Evolutionary conservation across 805 yeast genomes (phyloP).

Genomic region (Starmerella davenportii): DNA sequence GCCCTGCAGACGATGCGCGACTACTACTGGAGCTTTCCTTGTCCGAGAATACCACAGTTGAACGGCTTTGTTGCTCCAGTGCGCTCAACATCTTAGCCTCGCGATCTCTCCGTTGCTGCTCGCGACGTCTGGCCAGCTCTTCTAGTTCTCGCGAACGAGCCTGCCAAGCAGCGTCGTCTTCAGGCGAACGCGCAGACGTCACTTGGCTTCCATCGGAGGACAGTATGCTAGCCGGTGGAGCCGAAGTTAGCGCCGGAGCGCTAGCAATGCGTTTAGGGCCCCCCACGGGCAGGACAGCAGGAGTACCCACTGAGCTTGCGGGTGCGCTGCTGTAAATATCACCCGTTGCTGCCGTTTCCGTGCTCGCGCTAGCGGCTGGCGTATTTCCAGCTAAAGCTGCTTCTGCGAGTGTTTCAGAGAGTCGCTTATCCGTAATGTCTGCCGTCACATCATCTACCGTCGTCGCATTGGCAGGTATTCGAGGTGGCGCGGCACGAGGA

Average conservation of each 20-base stretch:
- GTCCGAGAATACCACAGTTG: neutral
- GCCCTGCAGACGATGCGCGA: neutral
- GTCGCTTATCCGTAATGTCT: neutral
- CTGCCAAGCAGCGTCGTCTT: conserved; percentile 2
- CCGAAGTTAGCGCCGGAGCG: no score
- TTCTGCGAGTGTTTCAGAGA: no score
- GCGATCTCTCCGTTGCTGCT: conserved; percentile 21
- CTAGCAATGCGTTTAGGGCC: no score
- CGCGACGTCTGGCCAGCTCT: conserved; percentile 15
- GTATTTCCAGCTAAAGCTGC: no score
- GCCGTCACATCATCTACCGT: neutral
- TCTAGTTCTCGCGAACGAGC: conserved; percentile 11
- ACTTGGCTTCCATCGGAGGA: neutral
- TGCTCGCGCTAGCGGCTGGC: neutral
- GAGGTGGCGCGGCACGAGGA: no score
- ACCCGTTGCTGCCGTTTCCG: neutral
- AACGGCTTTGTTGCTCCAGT: conserved; percentile 19
- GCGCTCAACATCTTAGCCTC: conserved; percentile 20
- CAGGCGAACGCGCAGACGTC: neutral
- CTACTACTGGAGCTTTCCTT: neutral
- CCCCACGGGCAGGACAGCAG: neutral
- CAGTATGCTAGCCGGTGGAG: no score
- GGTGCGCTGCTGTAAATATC: no score
- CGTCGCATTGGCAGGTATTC: no score
- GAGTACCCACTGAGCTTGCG: no score